These are phyloP conservation scores for Cercospora sesami DNA, from an alignment of 2,329 filamentous ascomycete species.

Conservation along the genomic window DNA sequence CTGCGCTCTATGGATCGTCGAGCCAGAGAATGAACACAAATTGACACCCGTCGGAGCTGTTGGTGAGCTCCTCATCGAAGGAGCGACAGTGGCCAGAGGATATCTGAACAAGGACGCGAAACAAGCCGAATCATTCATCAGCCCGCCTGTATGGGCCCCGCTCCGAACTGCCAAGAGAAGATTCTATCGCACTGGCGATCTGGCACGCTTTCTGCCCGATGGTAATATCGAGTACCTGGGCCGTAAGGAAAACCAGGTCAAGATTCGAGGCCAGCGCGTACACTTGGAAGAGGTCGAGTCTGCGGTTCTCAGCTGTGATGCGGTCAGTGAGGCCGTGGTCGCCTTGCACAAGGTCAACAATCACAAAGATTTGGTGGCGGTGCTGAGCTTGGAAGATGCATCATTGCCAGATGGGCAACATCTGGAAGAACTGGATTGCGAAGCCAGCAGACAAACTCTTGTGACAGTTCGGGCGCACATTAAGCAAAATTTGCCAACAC, in stretches of 20 bases:
- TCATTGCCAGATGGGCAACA: not conserved
- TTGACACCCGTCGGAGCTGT: not conserved
- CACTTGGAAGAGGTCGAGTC: constrained; percentile 2
- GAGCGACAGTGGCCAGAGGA: constrained; percentile 11
- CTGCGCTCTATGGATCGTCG: not conserved
- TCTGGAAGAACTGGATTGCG: not conserved
- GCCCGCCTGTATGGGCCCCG: constrained; percentile 7
- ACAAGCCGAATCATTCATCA: constrained; percentile 38
- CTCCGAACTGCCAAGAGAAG: not conserved
- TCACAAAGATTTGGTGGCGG: not conserved
- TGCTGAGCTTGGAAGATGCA: not conserved
- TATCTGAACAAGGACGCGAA: constrained; percentile 14
- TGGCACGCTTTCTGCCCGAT: constrained; percentile 9
- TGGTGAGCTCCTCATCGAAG: constrained; percentile 15
- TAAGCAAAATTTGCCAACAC: not conserved
- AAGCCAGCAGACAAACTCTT: not conserved
- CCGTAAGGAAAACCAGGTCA: not conserved
- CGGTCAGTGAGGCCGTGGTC: not conserved
- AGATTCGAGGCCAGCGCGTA: constrained; percentile 5
- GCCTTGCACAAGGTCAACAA: not conserved
- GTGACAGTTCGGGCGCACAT: not conserved
- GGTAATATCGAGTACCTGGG: not conserved
- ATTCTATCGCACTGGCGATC: constrained; percentile 18
- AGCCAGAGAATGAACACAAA: not conserved
- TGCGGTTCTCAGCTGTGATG: not conserved